phyloP scores from a whole-genome alignment of 2,329 filamentous ascomycete species.

The Fusarium subglutinans region DNA sequence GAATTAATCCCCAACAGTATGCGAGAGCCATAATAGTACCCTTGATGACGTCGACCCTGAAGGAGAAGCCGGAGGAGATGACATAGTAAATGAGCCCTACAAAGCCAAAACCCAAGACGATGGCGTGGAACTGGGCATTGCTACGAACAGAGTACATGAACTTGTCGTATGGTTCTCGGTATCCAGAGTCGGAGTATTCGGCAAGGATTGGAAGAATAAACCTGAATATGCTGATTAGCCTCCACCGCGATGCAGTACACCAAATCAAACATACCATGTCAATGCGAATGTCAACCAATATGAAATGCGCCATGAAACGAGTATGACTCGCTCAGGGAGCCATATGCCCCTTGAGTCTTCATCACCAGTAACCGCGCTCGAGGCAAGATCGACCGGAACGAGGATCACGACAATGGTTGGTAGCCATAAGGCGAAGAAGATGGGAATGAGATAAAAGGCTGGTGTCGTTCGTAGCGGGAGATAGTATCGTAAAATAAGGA shows the following conservation, averaged over 20 bases:
- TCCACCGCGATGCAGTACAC: neutral
- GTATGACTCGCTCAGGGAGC: conserved; percentile 79
- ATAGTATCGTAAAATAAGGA: conserved; percentile 88
- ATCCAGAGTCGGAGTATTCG: conserved; percentile 94
- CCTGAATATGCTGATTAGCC: conserved; percentile 57
- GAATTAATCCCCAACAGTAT: conserved; percentile 90
- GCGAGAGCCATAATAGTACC: conserved; percentile 90
- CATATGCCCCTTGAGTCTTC: conserved; percentile 82
- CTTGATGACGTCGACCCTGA: conserved; percentile 72
- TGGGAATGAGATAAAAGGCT: conserved; percentile 86
- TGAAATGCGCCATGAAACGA: conserved; percentile 92
- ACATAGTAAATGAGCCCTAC: conserved; percentile 86
- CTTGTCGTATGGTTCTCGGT: conserved; percentile 84
- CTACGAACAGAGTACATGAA: conserved; percentile 84
- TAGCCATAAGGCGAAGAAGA: conserved; percentile 95
- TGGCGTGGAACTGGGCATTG: conserved; percentile 89
- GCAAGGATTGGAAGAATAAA: conserved; percentile 90
- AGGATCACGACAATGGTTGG: conserved; percentile 91
- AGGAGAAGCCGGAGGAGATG: conserved; percentile 77
- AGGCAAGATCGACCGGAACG: conserved; percentile 95
- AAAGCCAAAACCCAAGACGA: conserved; percentile 75
- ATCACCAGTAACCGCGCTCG: conserved; percentile 78
- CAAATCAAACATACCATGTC: conserved; percentile 74
- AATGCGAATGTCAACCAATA: conserved; percentile 98
- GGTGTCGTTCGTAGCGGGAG: conserved; percentile 91